These are phyloP conservation scores for Penicillium concentricum DNA, from an alignment of 2,329 filamentous ascomycete species.

Conservation along the genomic window DNA sequence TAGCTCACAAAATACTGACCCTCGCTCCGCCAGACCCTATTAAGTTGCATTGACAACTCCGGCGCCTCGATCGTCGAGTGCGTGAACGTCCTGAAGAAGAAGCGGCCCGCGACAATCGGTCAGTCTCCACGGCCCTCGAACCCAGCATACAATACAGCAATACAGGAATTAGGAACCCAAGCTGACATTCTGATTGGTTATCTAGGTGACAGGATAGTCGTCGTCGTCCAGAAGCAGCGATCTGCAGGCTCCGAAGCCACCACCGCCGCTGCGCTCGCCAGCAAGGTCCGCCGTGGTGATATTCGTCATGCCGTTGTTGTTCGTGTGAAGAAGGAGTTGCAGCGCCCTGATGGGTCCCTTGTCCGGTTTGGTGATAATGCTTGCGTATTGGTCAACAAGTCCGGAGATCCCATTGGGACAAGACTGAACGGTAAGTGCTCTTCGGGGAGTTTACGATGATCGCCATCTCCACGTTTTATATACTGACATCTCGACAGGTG, in stretches of 20 bases:
- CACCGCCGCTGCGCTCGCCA: slow-evolving; percentile 71
- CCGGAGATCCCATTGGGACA: slow-evolving; percentile 90
- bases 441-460: not conserved
- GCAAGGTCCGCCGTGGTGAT: slow-evolving; percentile 95
- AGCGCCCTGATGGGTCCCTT: slow-evolving; percentile 82
- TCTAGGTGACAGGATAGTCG: slow-evolving; percentile 89
- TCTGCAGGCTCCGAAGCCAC: slow-evolving; percentile 70
- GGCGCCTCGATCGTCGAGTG: slow-evolving; percentile 97
- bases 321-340: slow-evolving; percentile 81
- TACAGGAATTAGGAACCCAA: not conserved
- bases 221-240: slow-evolving; percentile 95
- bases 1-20: not conserved
- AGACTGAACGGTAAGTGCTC: slow-evolving; percentile 71
- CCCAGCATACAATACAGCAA: not conserved
- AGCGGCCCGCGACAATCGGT: slow-evolving; percentile 84
- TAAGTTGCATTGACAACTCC: slow-evolving; percentile 99
- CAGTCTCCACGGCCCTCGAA: slow-evolving; percentile 32
- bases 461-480: not conserved
- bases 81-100: slow-evolving; percentile 87
- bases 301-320: slow-evolving; percentile 96
- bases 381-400: slow-evolving; percentile 95
- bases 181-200: not conserved
- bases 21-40: slow-evolving; percentile 67
- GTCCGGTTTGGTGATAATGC: slow-evolving; percentile 97
- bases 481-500: slow-evolving; percentile 51